These are phyloP conservation scores for Petunia hybrid DNA, from an alignment of 305 asterid species.

Conservation along the genomic window DNA sequence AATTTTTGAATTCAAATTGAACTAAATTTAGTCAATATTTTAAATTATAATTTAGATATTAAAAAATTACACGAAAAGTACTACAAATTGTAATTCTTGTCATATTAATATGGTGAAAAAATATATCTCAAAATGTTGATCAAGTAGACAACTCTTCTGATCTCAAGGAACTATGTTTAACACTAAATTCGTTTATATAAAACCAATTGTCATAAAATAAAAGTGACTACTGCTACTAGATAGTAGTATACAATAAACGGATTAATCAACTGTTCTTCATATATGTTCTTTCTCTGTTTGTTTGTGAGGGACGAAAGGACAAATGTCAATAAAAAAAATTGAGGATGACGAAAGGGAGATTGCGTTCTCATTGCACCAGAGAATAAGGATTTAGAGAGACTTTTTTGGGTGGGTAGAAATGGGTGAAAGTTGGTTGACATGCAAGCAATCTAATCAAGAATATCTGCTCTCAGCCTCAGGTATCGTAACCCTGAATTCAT, in stretches of 20 bases:
- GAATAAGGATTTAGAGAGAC: constrained; percentile 28
- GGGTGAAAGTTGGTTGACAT: constrained; percentile 84
- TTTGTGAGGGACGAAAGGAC: neutral
- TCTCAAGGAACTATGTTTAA: no score
- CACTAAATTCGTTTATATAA: no score
- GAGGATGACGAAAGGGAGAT: constrained; percentile 28
- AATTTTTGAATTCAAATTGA: no score
- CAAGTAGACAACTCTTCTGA: no score
- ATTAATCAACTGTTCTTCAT: constrained; percentile 1
- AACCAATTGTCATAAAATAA: no score
- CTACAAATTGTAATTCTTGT: no score
- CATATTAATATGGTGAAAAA: no score
- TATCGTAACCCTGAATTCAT: constrained; percentile 27
- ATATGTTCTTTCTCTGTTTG: neutral
- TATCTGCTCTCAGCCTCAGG: neutral
- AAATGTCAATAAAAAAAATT: constrained; percentile 38
- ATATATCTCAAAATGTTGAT: no score
- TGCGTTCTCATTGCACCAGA: constrained; percentile 44
- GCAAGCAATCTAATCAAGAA: constrained; percentile 34
- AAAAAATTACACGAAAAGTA: no score
- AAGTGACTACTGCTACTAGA: no score
- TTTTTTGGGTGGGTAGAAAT: constrained; percentile 69
- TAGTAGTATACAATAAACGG: neutral
- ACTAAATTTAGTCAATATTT: no score
- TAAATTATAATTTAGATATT: no score